phyloP scores from a whole-genome alignment of 225 moss, liverwort and hornwort genomes.

The Climacium dendroides region DNA sequence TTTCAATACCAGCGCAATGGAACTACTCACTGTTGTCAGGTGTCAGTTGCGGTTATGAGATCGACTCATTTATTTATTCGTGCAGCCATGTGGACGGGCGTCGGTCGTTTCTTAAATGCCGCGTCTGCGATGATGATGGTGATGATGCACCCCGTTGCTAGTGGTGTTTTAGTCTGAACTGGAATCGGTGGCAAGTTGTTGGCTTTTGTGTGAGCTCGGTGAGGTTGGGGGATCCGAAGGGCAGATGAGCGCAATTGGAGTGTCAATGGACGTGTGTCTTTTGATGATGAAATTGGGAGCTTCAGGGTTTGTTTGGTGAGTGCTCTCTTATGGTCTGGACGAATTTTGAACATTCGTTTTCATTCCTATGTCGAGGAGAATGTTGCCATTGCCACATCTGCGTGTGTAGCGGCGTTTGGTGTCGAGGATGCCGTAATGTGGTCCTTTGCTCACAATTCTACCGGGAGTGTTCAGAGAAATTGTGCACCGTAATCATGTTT shows the following conservation, averaged over 20 bases:
- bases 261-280: neutral
- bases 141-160: neutral
- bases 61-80: conserved; percentile 1
- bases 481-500: neutral
- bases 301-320: neutral
- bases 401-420: neutral
- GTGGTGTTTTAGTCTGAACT: neutral
- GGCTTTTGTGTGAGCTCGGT: neutral
- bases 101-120: neutral
- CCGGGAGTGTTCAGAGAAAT: neutral
- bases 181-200: neutral
- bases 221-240: neutral
- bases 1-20: neutral
- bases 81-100: neutral
- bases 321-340: neutral
- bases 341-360: neutral
- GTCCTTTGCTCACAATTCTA: neutral
- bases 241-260: neutral
- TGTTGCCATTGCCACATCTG: neutral
- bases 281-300: neutral
- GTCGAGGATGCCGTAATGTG: neutral
- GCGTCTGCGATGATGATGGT: neutral
- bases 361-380: neutral
- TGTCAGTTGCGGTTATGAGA: conserved; percentile 24
- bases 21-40: conserved; percentile 3